Evolutionary conservation across 495 filamentous ascomycete species (phyloP).

Genomic region (Umbilicaria muhlenbergii): DNA sequence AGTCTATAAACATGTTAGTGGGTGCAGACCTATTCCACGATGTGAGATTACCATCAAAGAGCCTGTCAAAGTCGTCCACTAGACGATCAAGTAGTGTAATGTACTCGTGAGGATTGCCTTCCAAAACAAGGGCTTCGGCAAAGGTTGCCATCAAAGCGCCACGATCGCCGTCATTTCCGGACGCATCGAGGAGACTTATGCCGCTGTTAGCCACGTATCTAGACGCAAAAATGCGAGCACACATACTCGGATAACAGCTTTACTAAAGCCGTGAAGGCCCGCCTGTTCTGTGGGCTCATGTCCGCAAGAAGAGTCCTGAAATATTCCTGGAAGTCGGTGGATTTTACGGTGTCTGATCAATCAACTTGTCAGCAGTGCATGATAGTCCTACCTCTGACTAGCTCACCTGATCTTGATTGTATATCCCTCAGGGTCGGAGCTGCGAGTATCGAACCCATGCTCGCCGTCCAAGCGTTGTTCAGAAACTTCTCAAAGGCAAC

Average conservation of each 20-base stretch:
- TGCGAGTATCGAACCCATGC: slow-evolving; percentile 71
- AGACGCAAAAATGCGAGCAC: neutral
- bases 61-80: slow-evolving; percentile 77
- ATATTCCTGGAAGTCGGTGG: slow-evolving; percentile 63
- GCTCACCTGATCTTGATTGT: slow-evolving; percentile 39
- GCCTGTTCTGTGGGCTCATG: slow-evolving; percentile 81
- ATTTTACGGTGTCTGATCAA: slow-evolving; percentile 4
- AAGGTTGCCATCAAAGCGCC: slow-evolving; percentile 84
- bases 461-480: slow-evolving; percentile 71
- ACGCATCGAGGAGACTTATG: slow-evolving; percentile 59
- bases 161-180: slow-evolving; percentile 82
- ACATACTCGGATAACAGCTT: slow-evolving; percentile 60
- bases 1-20: neutral
- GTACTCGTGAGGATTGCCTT: slow-evolving; percentile 64
- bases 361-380: slow-evolving; percentile 36
- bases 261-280: slow-evolving; percentile 71
- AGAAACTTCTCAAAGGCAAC: slow-evolving; percentile 91
- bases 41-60: slow-evolving; percentile 60
- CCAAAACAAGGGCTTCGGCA: slow-evolving; percentile 68
- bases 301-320: slow-evolving; percentile 62
- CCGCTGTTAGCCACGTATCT: neutral
- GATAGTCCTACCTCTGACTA: slow-evolving; percentile 30
- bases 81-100: slow-evolving; percentile 84
- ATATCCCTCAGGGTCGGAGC: slow-evolving; percentile 46
- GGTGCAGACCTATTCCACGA: slow-evolving; percentile 17